Conservation (phyloP, 768 basidiomycete species). For the Cystofilobasidium capitatum region DNA sequence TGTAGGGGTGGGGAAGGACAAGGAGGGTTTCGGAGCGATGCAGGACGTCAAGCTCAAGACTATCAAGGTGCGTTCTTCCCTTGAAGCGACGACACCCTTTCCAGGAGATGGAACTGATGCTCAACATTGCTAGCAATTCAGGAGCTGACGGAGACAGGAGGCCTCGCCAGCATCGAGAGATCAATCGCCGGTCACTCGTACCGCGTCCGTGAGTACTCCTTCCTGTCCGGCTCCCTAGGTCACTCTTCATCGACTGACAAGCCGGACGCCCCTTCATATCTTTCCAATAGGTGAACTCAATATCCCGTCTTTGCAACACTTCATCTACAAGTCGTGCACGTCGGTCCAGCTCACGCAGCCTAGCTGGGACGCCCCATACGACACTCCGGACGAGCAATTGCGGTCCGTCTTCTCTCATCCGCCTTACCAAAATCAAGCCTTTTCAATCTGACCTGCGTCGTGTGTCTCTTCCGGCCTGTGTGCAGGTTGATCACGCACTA, state of each 20-base stretch:
- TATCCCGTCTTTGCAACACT: constrained; percentile 87
- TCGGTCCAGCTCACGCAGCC: constrained; percentile 86
- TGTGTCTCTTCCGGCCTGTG: neutral
- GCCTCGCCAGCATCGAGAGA: neutral
- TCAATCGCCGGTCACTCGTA: constrained; percentile 45
- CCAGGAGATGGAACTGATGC: neutral
- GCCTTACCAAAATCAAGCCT: neutral
- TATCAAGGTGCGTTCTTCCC: constrained; percentile 45
- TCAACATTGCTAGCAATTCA: neutral
- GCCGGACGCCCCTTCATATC: neutral
- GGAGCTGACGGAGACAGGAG: neutral
- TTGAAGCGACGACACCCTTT: neutral
- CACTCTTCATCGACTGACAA: neutral
- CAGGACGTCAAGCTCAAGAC: constrained; percentile 64
- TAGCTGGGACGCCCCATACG: constrained; percentile 76
- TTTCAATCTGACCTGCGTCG: constrained; percentile 13
- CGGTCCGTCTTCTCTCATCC: constrained; percentile 44
- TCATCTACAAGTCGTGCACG: constrained; percentile 81
- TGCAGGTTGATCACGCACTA: constrained; percentile 73
- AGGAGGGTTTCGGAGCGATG: constrained; percentile 71
- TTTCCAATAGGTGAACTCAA: constrained; percentile 54
- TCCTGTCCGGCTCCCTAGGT: too few species aligned
- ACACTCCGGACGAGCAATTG: constrained; percentile 50
- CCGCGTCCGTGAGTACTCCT: constrained; percentile 22
- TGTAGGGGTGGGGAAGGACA: constrained; percentile 68